Base-by-base conservation (phyloP, 441 rosid genomes). In the Gossypium gossypioides region DNA sequence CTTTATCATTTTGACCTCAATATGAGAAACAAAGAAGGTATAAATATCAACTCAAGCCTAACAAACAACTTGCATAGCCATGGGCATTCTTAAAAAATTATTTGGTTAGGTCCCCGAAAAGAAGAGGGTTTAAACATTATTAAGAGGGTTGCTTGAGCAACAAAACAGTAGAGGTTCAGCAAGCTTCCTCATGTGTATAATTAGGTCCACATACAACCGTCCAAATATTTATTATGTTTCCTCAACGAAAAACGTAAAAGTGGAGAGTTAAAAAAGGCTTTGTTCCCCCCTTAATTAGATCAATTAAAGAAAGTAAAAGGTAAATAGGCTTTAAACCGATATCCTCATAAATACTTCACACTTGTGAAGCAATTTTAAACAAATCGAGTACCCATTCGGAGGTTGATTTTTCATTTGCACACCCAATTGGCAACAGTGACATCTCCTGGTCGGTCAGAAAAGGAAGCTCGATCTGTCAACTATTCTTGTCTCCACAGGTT, bases 361-460 rank as follows among this genome's bases (percentile, higher is more conserved):
- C 56, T 22, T n/a, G 71, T 67, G 40, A n/a, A 48, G 42, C 71
- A 24, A 3, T 46, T 46, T 13, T 3, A 6, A 15, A 22, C 42
- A 27, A 15, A 65, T 6, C 56, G 8, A 44, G 69, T 65, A 21
- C 46, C 24, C 9, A 54, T 18, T 15, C 21, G 25, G 6, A 21
- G 13, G 8, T 15, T 27, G 59, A 25, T 8, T 22, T 65, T 3
- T 65, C 13, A 22, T 22, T 1, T 46, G 56, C 37, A 27, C 46
- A 1, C 72, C 65, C 59, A 18, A 44, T 13, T 18, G 0, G 18
- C 60, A 77, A 68, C 24, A 64, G 12, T 37, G 69, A 57, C 72
- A 37, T 4, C 10, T 8, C 0, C 4, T 66, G 21, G 32, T 32
- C 8, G 65, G 74, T 77, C 80, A 68, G 51, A 72, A 72, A 77